phyloP scores from a whole-genome alignment of 345 rosid species.

The Ceriops tagal region DNA sequence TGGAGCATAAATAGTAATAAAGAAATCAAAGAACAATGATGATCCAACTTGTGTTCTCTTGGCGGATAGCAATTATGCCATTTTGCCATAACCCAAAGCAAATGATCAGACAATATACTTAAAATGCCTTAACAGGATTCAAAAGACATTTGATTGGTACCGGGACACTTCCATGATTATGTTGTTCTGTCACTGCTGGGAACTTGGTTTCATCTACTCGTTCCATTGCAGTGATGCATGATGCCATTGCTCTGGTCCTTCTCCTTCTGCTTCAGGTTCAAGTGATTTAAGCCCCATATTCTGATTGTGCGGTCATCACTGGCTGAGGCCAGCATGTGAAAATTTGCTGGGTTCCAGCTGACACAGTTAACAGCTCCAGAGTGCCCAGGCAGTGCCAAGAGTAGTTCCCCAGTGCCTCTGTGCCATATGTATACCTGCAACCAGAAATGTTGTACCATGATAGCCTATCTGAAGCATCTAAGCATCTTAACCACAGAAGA shows the following conservation, averaged over 20 bases:
- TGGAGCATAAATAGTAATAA: neutral
- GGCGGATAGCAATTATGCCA: conserved; percentile 17
- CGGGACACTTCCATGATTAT: neutral
- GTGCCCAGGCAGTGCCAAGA: conserved; percentile 52
- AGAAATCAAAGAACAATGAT: neutral
- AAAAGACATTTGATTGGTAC: conserved; percentile 6
- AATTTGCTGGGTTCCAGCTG: conserved; percentile 68
- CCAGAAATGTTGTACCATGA: neutral
- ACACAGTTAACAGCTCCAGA: conserved; percentile 70
- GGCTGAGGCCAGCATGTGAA: conserved; percentile 67
- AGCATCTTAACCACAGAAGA: no score
- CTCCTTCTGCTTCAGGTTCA: conserved; percentile 23
- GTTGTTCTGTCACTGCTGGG: neutral
- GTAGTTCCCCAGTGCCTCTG: conserved; percentile 45
- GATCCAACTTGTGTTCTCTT: conserved; percentile 9
- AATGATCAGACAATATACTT: conserved; percentile 22
- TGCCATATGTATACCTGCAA: conserved; percentile 71
- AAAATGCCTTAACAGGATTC: conserved; percentile 20
- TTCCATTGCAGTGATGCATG: conserved; percentile 29
- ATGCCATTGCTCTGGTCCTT: conserved; percentile 23
- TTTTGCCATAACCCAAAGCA: conserved; percentile 21
- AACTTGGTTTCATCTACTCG: conserved; percentile 20
- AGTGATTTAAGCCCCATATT: conserved; percentile 57
- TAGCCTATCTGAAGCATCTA: neutral
- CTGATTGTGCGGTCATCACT: conserved; percentile 68